These are phyloP conservation scores for Penicillium fimorum DNA, from an alignment of 495 filamentous ascomycete species.

Conservation along the genomic window DNA sequence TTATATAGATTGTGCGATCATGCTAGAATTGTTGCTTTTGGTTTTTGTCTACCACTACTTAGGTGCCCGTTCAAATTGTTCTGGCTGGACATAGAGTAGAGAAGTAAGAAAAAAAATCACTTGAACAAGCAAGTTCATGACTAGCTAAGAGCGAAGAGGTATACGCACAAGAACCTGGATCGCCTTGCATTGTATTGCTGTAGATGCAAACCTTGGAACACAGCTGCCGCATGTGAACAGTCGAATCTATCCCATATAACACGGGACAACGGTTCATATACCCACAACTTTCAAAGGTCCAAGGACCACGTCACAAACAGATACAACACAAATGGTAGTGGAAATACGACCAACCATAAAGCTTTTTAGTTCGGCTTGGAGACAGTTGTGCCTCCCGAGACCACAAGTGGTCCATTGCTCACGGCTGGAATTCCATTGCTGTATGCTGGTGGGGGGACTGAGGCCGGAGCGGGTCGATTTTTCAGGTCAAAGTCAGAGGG, in stretches of 20 bases:
- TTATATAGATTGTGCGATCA: no score
- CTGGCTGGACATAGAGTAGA: no score
- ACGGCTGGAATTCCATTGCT: constrained; percentile 22
- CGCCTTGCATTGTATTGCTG: constrained; percentile 17
- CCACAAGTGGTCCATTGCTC: constrained; percentile 44
- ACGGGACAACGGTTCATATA: neutral
- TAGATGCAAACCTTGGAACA: constrained; percentile 18
- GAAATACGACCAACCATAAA: neutral
- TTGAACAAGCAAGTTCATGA: constrained; percentile 10
- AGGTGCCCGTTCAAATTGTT: no score
- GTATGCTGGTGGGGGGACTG: constrained; percentile 26
- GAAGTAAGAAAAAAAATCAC: neutral
- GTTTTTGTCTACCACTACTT: no score
- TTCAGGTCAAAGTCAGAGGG: constrained; percentile 46
- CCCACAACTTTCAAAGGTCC: neutral
- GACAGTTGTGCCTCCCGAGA: constrained; percentile 36
- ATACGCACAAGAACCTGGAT: constrained; percentile 5
- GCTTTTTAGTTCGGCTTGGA: constrained; percentile 28
- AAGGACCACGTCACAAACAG: neutral
- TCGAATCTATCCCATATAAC: neutral
- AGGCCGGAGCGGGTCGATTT: constrained; percentile 24
- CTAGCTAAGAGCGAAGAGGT: constrained; percentile 11
- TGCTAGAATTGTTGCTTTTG: no score
- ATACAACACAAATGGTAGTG: neutral
- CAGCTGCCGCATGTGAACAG: neutral